phyloP scores from a whole-genome alignment of 345 rosid species.

The Isatis tinctoria region DNA sequence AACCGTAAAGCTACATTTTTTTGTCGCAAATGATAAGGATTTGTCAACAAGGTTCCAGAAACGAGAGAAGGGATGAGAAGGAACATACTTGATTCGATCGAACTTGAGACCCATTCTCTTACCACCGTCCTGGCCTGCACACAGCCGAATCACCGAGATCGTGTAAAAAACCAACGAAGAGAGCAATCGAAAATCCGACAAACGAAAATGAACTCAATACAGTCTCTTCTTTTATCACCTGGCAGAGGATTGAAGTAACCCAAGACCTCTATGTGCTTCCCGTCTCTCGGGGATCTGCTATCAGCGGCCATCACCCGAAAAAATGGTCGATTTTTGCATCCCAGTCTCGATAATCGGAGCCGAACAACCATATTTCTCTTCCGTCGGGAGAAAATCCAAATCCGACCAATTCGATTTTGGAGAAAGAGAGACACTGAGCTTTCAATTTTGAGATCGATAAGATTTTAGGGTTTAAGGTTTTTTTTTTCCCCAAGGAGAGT shows the following conservation, averaged over 20 bases:
- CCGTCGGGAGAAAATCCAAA: background rate
- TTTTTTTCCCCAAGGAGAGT: background rate
- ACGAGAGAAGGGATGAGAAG: background rate
- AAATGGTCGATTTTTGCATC: slow-evolving; percentile 83
- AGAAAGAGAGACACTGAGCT: slow-evolving; percentile 1
- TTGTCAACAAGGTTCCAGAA: background rate
- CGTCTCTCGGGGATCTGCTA: slow-evolving; percentile 87
- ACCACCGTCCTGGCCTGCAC: slow-evolving; percentile 84
- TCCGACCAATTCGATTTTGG: background rate
- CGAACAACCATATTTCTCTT: slow-evolving; percentile 61
- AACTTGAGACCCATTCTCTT: slow-evolving; percentile 93
- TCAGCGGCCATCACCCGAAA: slow-evolving; percentile 86
- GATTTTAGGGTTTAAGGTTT: slow-evolving; percentile 30
- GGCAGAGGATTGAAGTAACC: slow-evolving; percentile 89
- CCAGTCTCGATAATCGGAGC: slow-evolving; percentile 70
- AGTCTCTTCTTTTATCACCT: slow-evolving; percentile 31
- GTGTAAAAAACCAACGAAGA: slow-evolving; percentile 1
- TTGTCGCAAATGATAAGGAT: background rate
- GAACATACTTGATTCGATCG: slow-evolving; percentile 79
- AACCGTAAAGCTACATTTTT: background rate
- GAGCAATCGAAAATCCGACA: background rate
- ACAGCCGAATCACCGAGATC: background rate
- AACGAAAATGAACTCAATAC: background rate
- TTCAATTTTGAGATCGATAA: slow-evolving; percentile 3
- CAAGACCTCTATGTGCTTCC: slow-evolving; percentile 80